Evolutionary conservation across 495 filamentous ascomycete species (phyloP).

Genomic region (Lophium mytilinum): DNA sequence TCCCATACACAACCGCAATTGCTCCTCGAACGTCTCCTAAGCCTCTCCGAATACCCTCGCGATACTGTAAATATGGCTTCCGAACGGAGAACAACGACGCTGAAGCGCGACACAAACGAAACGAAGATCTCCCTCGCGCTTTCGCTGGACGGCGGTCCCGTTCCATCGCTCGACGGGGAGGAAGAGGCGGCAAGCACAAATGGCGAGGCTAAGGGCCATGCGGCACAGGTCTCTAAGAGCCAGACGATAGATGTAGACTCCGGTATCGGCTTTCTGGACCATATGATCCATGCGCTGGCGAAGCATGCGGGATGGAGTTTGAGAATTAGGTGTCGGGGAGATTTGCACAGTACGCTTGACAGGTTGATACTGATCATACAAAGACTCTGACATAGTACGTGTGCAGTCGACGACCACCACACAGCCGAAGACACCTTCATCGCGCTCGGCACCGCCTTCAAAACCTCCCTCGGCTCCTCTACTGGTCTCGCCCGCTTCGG

Average conservation of each 20-base stretch:
- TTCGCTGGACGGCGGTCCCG: slow-evolving; percentile 79
- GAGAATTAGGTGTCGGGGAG: slow-evolving; percentile 69
- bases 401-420: slow-evolving; percentile 98
- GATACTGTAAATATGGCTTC: too few species aligned
- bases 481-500: slow-evolving; percentile 85
- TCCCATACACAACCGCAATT: background rate
- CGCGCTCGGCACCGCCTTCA: slow-evolving; percentile 79
- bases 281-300: slow-evolving; percentile 95
- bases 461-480: slow-evolving; percentile 61
- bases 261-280: slow-evolving; percentile 96
- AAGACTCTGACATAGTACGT: too few species aligned
- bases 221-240: slow-evolving; percentile 66
- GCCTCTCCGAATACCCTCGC: slow-evolving; percentile 3
- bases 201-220: slow-evolving; percentile 53
- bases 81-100: slow-evolving; percentile 53
- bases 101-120: slow-evolving; percentile 88
- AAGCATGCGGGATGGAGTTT: slow-evolving; percentile 95
- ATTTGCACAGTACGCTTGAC: slow-evolving; percentile 71
- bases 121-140: slow-evolving; percentile 91
- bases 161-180: slow-evolving; percentile 42
- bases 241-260: slow-evolving; percentile 85
- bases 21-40: background rate
- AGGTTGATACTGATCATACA: too few species aligned
- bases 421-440: slow-evolving; percentile 94
- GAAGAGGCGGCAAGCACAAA: slow-evolving; percentile 32